phyloP scores from a whole-genome alignment of 2,329 filamentous ascomycete genomes.

The Endothia cerciana region DNA sequence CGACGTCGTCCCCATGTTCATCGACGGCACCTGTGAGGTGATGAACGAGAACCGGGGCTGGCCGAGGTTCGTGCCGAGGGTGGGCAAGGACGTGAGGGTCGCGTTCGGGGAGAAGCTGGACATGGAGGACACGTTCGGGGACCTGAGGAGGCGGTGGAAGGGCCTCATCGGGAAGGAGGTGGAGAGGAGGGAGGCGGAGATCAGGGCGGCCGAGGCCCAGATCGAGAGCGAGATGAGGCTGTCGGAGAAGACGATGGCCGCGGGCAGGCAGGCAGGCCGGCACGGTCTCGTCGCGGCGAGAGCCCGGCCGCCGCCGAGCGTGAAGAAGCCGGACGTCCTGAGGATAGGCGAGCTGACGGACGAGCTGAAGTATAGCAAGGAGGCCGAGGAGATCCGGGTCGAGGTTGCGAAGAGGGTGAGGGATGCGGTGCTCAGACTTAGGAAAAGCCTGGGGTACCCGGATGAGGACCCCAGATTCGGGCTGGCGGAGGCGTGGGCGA shows the following conservation, averaged over 20 bases:
- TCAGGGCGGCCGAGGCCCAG: constrained; percentile 18
- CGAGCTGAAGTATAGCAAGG: constrained; percentile 68
- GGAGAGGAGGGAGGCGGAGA: constrained; percentile 46
- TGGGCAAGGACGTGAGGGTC: constrained; percentile 70
- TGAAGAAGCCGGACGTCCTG: constrained; percentile 31
- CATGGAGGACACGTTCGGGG: constrained; percentile 74
- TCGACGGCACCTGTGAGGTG: constrained; percentile 84
- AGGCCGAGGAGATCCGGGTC: constrained; percentile 76
- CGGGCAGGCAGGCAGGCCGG: constrained; percentile 22
- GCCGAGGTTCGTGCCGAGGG: constrained; percentile 79
- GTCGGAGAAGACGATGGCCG: constrained; percentile 9
- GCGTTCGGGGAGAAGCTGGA: constrained; percentile 81
- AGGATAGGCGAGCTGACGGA: constrained; percentile 64
- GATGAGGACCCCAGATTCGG: constrained; percentile 78
- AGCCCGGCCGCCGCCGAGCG: constrained; percentile 25
- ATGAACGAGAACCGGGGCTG: constrained; percentile 85
- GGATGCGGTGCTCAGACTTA: constrained; percentile 78
- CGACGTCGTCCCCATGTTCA: constrained; percentile 90
- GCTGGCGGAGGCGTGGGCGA: constrained; percentile 79
- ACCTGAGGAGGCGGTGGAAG: constrained; percentile 75
- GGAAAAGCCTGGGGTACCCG: constrained; percentile 70
- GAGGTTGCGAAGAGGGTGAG: constrained; percentile 81
- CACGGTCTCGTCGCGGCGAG: constrained; percentile 23
- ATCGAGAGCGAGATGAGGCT: constrained; percentile 2
- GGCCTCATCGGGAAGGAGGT: constrained; percentile 61